A percentile compares a stretch with the other conserved stretches of the same genome.
phyloP scores from a whole-genome alignment of 129 eudicot genomes.

The Kitagawia praeruptora region DNA sequence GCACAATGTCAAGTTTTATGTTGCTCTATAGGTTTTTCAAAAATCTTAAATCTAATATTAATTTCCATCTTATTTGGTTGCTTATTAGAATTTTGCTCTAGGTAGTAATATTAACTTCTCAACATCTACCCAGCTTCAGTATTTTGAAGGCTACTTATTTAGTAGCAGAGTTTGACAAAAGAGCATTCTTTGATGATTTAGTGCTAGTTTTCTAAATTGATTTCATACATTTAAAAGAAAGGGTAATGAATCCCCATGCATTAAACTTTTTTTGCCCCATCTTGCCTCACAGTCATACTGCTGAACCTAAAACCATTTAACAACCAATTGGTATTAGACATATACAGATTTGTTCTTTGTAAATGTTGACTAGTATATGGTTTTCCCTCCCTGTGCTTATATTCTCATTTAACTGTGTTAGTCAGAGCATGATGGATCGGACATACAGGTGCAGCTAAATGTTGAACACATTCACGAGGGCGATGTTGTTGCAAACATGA shows the following conservation, averaged over 20 bases:
- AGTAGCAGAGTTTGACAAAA: not conserved
- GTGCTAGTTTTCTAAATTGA: not conserved
- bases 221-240: not conserved
- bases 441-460: slow-evolving; percentile 63
- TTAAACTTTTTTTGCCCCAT: not conserved
- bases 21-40: not conserved
- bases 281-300: not conserved
- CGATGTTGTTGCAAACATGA: slow-evolving; percentile 84
- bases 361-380: not conserved
- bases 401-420: slow-evolving; percentile 24
- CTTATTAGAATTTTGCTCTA: not conserved
- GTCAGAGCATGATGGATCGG: slow-evolving; percentile 94
- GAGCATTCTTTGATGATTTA: not conserved
- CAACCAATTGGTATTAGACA: not conserved
- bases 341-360: not conserved
- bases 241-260: not conserved
- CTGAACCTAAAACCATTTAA: not conserved
- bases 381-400: not conserved
- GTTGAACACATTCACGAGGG: slow-evolving; percentile 51
- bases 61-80: not conserved
- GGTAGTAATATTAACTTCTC: not conserved
- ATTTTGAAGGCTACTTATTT: not conserved
- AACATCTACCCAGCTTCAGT: not conserved
- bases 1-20: not conserved
- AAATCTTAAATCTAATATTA: not conserved